phyloP scores from a whole-genome alignment of 2,329 filamentous ascomycete genomes.

The Diaporthe capsici region DNA sequence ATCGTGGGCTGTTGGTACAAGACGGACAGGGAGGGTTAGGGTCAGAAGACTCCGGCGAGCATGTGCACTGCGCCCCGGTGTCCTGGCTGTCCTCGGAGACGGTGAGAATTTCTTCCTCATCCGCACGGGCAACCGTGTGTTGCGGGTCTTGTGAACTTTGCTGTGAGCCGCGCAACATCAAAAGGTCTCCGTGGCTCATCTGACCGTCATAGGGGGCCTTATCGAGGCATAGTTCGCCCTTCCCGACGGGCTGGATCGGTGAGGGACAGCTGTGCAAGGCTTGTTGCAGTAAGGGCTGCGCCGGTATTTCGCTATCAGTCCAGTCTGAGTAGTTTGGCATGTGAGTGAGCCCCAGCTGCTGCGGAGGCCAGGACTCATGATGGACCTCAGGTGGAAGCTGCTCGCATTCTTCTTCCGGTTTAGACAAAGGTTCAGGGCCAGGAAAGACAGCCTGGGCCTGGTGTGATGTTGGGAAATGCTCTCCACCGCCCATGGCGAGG shows the following conservation, averaged over 20 bases:
- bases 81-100: slow-evolving; percentile 7
- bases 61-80: background rate
- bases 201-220: background rate
- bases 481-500: background rate
- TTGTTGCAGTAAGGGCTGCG: background rate
- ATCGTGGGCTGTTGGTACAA: background rate
- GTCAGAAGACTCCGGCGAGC: background rate
- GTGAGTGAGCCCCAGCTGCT: background rate
- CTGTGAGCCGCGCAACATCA: background rate
- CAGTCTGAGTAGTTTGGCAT: background rate
- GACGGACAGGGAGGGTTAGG: background rate
- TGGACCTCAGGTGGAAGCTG: background rate
- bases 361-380: background rate
- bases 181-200: background rate
- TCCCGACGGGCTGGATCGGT: no score
- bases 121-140: background rate
- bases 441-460: background rate
- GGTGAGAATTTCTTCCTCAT: background rate
- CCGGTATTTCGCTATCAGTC: background rate
- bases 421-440: background rate
- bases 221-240: background rate
- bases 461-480: background rate
- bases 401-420: background rate
- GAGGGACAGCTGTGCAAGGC: background rate
- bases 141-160: background rate